Conservation (phyloP, 2,329 filamentous ascomycete genomes). For the Claviceps purpurea region DNA sequence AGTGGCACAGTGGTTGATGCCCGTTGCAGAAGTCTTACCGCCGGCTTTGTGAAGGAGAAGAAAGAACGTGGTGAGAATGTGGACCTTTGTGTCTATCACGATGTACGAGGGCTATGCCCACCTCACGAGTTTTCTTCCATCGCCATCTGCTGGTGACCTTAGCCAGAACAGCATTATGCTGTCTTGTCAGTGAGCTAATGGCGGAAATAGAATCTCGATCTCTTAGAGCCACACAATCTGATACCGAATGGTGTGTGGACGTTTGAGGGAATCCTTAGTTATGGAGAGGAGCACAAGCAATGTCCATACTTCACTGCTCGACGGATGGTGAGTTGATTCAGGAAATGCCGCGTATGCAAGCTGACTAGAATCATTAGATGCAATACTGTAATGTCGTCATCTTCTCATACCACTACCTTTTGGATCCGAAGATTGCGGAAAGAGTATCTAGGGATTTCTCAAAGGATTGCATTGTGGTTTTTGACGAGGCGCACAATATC, state of each 20-base stretch:
- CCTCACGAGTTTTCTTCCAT: neutral
- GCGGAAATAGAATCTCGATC: slow-evolving; percentile 61
- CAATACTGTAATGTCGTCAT: slow-evolving; percentile 99
- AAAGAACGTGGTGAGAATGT: slow-evolving; percentile 92
- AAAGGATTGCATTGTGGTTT: slow-evolving; percentile 96
- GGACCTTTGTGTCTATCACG: slow-evolving; percentile 89
- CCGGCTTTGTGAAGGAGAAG: slow-evolving; percentile 95
- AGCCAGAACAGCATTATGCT: neutral
- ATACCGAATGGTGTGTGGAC: slow-evolving; percentile 95
- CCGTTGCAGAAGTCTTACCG: slow-evolving; percentile 87
- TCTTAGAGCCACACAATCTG: slow-evolving; percentile 87
- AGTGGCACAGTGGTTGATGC: slow-evolving; percentile 89
- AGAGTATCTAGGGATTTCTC: slow-evolving; percentile 89
- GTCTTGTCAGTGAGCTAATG: neutral
- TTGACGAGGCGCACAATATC: slow-evolving; percentile 98
- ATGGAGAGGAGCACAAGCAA: slow-evolving; percentile 91
- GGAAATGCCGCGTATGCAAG: slow-evolving; percentile 2
- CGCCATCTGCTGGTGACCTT: neutral
- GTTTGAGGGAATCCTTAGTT: slow-evolving; percentile 73
- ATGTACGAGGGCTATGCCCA: slow-evolving; percentile 37
- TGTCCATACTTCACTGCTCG: slow-evolving; percentile 95
- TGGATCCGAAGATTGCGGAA: slow-evolving; percentile 96
- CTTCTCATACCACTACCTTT: slow-evolving; percentile 95
- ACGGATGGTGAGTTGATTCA: slow-evolving; percentile 57
- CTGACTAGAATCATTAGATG: slow-evolving; percentile 46